A percentile compares a stretch with the other conserved stretches of the same genome.
Conservation (phyloP, 805 yeast species). For the Lipomyces sp. region DNA sequence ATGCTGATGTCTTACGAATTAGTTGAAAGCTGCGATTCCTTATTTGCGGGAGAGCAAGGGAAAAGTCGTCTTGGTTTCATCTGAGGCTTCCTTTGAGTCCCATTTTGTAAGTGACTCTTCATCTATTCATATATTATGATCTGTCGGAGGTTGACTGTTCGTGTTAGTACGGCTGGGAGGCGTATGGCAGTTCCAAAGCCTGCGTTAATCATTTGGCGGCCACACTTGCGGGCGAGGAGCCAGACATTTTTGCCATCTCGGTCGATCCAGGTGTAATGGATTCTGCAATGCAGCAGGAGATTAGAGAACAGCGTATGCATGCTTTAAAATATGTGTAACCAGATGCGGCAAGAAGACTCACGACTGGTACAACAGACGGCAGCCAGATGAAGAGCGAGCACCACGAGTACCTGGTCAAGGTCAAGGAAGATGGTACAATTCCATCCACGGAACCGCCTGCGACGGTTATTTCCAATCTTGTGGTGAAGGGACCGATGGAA, state of each 20-base stretch:
- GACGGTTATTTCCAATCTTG: constrained; percentile 66
- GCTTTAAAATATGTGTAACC: neutral
- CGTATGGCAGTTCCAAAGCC: constrained; percentile 90
- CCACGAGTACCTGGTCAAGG: constrained; percentile 28
- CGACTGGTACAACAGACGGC: constrained; percentile 22
- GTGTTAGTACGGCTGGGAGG: constrained; percentile 73
- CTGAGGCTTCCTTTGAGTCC: constrained; percentile 64
- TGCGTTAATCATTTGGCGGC: constrained; percentile 79
- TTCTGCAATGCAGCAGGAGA: constrained; percentile 83
- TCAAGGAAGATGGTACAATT: constrained; percentile 57
- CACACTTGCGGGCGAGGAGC: constrained; percentile 72
- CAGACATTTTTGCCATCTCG: constrained; percentile 61
- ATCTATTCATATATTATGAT: no score
- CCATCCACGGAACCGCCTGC: constrained; percentile 77
- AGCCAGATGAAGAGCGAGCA: constrained; percentile 28
- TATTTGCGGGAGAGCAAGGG: constrained; percentile 63
- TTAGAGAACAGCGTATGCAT: constrained; percentile 59
- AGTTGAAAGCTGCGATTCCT: constrained; percentile 56
- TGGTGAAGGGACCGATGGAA: constrained; percentile 57
- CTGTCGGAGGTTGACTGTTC: neutral
- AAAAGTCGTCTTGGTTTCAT: constrained; percentile 73
- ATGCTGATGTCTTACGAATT: neutral
- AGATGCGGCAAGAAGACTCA: neutral
- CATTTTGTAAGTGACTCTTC: constrained; percentile 24
- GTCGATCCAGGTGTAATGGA: constrained; percentile 96